Percentiles rank a stretch among this genome's conserved stretches.
Conservation (phyloP, 495 filamentous ascomycete species). For the Letharia columbiana region DNA sequence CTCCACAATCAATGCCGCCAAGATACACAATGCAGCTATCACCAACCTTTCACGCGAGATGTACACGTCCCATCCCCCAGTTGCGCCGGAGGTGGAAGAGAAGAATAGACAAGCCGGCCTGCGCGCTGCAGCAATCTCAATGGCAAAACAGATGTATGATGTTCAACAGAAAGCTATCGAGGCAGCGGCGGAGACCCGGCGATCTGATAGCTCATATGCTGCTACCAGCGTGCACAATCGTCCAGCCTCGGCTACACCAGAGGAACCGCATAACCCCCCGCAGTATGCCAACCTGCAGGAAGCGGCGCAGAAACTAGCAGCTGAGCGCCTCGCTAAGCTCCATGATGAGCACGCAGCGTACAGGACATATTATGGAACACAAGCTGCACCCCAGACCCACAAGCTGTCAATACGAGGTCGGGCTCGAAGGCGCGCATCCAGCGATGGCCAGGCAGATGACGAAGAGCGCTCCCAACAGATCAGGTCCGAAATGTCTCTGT, state of each 20-base stretch:
- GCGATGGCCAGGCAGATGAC: conserved; percentile 62
- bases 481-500: conserved; percentile 67
- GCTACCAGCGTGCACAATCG: conserved; percentile 37
- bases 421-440: conserved; percentile 56
- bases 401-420: conserved; percentile 47
- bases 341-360: conserved; percentile 61
- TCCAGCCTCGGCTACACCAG: conserved; percentile 32
- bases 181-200: conserved; percentile 27
- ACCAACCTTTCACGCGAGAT: conserved; percentile 50
- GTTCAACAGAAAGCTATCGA: conserved; percentile 51
- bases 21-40: conserved; percentile 45
- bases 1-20: conserved; percentile 46
- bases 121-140: conserved; percentile 72
- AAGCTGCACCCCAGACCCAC: conserved; percentile 35
- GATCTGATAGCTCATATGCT: conserved; percentile 30
- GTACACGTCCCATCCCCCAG: conserved; percentile 67
- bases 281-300: conserved; percentile 64
- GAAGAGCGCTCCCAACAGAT: conserved; percentile 61
- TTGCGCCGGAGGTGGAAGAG: conserved; percentile 64
- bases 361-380: conserved; percentile 64
- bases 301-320: conserved; percentile 72
- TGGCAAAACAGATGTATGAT: conserved; percentile 80
- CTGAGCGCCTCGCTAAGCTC: conserved; percentile 72
- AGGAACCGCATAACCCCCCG: conserved; percentile 32
- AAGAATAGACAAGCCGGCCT: conserved; percentile 59